Evolutionary conservation across 805 yeast species (phyloP), one percentile per base, ranked within the genome.

Genomic region (Sugiyamaella valdiviana): DNA sequence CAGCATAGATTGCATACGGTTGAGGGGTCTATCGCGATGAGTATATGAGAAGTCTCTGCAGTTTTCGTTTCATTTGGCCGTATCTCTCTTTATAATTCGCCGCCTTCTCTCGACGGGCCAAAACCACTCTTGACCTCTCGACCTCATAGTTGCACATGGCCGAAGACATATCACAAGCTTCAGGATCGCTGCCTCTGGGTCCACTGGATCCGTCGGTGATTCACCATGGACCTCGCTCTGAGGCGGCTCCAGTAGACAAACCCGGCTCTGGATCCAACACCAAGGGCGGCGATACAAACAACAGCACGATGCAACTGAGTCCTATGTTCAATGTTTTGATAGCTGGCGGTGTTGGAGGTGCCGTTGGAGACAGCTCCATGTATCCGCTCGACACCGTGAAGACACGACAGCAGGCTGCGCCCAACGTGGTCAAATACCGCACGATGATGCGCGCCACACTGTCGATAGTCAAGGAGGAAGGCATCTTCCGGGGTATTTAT

Each of bases 391-490:
- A 93, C 63, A 93, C 99, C 0, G 96, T 93, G 26, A 93, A 93
- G 64, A 93, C 99, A 1, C 74, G 99, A 53, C 99, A 93, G 64
- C 99, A 93, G 63, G 98, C 96, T n/a, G 85, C 95, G 3, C 82
- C 85, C 19, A 71, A 74, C 54, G 75, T 75, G 17, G 54, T 70
- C 5, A 84, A 86, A 64, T 91, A 91, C 65, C 75, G 70, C 51
- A 81, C 77, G 58, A 88, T 89, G 82, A 58, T 83, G 6, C 76
- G 79, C 9, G 95, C 97, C 0, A 88, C 85, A 59, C 53, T 67
- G 22, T 82, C 91, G 0, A 84, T 93, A n/a, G 67, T 84, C 44
- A 63, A 73, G 38, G 86, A 91, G 58, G 99, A 93, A 71, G 99
- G 99, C 0, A 55, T 93, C 6, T 64, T 76, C 44, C 75, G 83